Percentiles rank a stretch among this genome's conserved stretches.
phyloP scores from a whole-genome alignment of 805 yeast genomes.

The Kuraishia hungarica region DNA sequence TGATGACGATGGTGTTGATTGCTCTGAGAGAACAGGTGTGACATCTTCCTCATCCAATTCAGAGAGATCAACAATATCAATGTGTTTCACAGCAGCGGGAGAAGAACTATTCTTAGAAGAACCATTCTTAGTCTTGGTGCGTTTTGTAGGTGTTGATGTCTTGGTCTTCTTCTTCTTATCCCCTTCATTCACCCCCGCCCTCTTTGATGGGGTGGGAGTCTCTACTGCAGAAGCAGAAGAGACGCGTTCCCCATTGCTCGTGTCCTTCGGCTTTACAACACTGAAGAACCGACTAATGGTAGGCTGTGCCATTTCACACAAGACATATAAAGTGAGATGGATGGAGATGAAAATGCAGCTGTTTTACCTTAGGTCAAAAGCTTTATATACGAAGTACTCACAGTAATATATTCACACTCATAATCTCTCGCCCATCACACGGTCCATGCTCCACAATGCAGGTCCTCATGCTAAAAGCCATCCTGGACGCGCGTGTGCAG shows the following conservation, averaged over 20 bases:
- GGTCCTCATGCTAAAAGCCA: not conserved
- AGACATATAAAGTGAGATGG: not conserved
- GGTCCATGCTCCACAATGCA: not conserved
- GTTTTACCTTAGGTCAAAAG: too few species aligned
- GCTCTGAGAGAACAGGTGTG: not conserved
- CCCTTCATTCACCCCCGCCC: too few species aligned
- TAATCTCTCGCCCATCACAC: not conserved
- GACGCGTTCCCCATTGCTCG: not conserved
- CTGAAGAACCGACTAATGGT: slow-evolving; percentile 6
- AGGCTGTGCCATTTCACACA: slow-evolving; percentile 3
- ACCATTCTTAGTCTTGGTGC: not conserved
- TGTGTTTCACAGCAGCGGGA: not conserved
- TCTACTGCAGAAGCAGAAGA: not conserved
- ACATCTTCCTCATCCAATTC: not conserved
- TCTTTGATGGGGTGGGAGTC: not conserved
- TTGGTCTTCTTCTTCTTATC: not conserved
- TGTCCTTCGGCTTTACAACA: not conserved
- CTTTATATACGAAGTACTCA: too few species aligned
- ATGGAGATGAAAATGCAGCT: too few species aligned
- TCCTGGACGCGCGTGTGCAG: not conserved
- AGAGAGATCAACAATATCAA: not conserved
- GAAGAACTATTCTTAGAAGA: not conserved
- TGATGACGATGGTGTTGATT: not conserved
- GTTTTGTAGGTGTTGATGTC: not conserved
- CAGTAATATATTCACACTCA: too few species aligned